Evolutionary conservation across 116 monocot species (phyloP), one percentile per base, ranked within the genome.

Genomic region (Papilionanthe hybrid): DNA sequence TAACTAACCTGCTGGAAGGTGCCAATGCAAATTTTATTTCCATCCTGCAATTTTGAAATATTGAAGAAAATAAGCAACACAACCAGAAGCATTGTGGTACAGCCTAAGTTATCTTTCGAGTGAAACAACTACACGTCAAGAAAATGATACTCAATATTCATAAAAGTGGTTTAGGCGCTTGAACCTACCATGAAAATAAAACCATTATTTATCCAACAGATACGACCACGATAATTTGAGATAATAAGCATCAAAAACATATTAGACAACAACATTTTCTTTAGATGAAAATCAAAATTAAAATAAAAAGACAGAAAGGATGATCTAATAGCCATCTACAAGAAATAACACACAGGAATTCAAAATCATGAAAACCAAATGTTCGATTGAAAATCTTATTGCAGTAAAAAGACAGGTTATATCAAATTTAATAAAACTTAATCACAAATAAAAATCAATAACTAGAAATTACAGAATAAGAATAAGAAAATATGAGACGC

Each of bases 1-100:
- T 79, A 69, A 9, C 57, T 79, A 55, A 98, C 98, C 98, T 98
- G 98, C 55, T 93, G 89, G 25, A 99, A 86, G 56, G 91, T 89
- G 66, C 95, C 73, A 72, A 87, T 77, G 44, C 98, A 94, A 18
- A 85, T 79, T 73, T 87, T 87, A 63, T 86, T 74, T 32, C 93
- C 93, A 84, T 90, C 87, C 98, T 99, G 80, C 80, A 47, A 85
- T 82, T 81, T 75, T 58, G 72, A 56, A 85, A 58, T 75, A 68
- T 74, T 43, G 72, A 20, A 65, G 77, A 82, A 18, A 49, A 18
- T 60, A 74, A 78, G 42, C 82, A 42, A 69, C 27, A 63, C 55
- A 49, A 19, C n/a, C 53, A 77, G 32, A 78, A 22, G 15, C 22
- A 72, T 44, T 27, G 37, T 77, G 5, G 27, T 3, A 73, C 28